Percentiles rank a stretch among this genome's conserved stretches.
phyloP scores from a whole-genome alignment of 129 eudicot species.

The Kitagawia praeruptora region DNA sequence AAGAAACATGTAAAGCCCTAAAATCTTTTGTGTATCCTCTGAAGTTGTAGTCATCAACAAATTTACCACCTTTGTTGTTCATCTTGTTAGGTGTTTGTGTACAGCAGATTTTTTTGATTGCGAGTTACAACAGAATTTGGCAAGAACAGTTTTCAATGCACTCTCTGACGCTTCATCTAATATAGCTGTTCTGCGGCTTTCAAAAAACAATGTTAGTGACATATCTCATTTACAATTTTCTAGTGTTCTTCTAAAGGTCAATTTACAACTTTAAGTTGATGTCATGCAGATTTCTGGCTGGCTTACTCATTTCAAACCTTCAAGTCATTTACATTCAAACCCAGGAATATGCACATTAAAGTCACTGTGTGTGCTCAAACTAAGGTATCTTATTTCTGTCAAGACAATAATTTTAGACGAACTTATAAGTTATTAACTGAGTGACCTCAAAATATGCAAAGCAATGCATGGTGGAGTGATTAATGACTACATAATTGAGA shows the following conservation, averaged over 20 bases:
- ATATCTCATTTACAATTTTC: not conserved
- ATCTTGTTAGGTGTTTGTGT: constrained; percentile 40
- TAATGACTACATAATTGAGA: not conserved
- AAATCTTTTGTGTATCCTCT: not conserved
- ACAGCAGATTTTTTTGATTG: constrained; percentile 45
- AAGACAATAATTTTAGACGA: not conserved
- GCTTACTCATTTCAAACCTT: constrained; percentile 52
- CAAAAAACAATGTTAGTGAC: constrained; percentile 67
- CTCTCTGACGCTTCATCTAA: constrained; percentile 57
- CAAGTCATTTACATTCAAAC: constrained; percentile 19
- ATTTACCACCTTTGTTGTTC: not conserved
- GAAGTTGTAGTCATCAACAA: not conserved
- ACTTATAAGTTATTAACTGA: not conserved
- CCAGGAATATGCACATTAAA: constrained; percentile 28
- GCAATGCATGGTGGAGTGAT: not conserved
- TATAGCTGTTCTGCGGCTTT: constrained; percentile 54
- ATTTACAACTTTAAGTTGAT: not conserved
- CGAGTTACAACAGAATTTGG: constrained; percentile 40
- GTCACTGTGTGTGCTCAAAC: constrained; percentile 53
- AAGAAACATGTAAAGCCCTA: not conserved
- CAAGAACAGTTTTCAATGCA: constrained; percentile 44
- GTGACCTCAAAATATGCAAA: not conserved
- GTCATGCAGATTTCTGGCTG: constrained; percentile 63
- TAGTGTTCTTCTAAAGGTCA: not conserved
- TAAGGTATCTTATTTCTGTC: constrained; percentile 39